Evolutionary conservation across 768 basidiomycete genomes (phyloP).

Genomic region (Calvatia gigantea): DNA sequence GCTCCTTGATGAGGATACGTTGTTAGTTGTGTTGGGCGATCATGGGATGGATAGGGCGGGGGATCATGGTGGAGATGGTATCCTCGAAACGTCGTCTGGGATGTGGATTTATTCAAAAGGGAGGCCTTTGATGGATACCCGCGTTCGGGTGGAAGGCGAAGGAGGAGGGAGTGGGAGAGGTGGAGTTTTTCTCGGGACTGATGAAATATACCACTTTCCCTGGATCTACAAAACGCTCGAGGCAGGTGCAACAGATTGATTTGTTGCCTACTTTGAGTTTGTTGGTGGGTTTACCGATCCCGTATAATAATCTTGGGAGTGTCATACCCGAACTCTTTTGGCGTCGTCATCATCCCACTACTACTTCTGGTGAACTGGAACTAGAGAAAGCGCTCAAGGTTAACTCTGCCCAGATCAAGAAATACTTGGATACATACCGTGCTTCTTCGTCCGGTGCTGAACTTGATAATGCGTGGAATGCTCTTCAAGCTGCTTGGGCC

Average conservation of each 20-base stretch:
- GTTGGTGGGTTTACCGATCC: constrained; percentile 89
- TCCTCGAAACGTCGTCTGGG: constrained; percentile 78
- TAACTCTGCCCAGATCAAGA: constrained; percentile 73
- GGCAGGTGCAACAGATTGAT: constrained; percentile 89
- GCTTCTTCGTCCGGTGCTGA: constrained; percentile 67
- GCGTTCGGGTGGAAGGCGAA: too few species aligned
- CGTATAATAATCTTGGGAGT: constrained; percentile 91
- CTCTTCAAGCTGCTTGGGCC: constrained; percentile 16
- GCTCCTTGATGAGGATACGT: constrained; percentile 77
- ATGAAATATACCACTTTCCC: constrained; percentile 60
- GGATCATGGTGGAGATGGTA: constrained; percentile 90
- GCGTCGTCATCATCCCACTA: constrained; percentile 28
- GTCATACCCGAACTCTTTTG: constrained; percentile 91
- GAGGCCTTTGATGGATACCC: constrained; percentile 36
- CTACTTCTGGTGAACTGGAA: constrained; percentile 18
- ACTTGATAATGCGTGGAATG: constrained; percentile 60
- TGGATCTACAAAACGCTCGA: constrained; percentile 45
- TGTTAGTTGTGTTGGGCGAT: constrained; percentile 90
- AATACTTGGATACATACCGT: constrained; percentile 77
- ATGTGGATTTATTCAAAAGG: constrained; percentile 94
- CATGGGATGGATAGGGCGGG: constrained; percentile 96
- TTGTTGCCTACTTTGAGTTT: constrained; percentile 86
- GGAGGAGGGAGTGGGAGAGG: too few species aligned
- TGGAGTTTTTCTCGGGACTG: constrained; percentile 44
- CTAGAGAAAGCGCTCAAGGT: constrained; percentile 61